phyloP scores from a whole-genome alignment of 495 filamentous ascomycete species.

The Aspergillus hancockii region DNA sequence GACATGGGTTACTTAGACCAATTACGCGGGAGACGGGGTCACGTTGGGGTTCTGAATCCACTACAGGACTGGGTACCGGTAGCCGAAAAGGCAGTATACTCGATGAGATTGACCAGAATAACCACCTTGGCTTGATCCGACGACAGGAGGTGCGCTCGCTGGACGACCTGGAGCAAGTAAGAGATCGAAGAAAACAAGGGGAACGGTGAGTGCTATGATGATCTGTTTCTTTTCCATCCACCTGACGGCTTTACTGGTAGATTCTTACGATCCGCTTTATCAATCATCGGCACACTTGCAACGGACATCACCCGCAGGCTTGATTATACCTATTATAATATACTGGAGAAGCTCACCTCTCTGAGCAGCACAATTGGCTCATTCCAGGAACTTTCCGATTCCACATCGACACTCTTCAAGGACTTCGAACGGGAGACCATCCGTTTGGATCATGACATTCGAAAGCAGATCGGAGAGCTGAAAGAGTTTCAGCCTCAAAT shows the following conservation, averaged over 20 bases:
- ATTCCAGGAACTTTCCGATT: conserved; percentile 68
- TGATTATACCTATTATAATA: conserved; percentile 84
- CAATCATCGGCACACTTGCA: conserved; percentile 40
- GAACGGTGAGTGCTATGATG: conserved; percentile 42
- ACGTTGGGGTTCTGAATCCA: conserved; percentile 38
- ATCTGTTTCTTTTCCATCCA: background rate
- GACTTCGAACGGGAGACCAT: conserved; percentile 64
- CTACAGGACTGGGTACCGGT: conserved; percentile 22
- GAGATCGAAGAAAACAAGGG: conserved; percentile 41
- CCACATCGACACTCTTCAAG: conserved; percentile 59
- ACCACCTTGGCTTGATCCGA: conserved; percentile 31
- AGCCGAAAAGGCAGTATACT: conserved; percentile 37
- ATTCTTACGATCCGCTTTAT: conserved; percentile 39
- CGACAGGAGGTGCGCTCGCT: conserved; percentile 39
- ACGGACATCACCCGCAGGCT: conserved; percentile 67
- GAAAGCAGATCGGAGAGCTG: conserved; percentile 64
- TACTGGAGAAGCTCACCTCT: conserved; percentile 73
- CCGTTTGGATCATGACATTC: conserved; percentile 61
- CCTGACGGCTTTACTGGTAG: conserved; percentile 19
- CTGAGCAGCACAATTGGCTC: conserved; percentile 67
- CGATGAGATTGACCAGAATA: conserved; percentile 32
- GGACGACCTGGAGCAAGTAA: conserved; percentile 45
- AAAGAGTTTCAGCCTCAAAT: conserved; percentile 71
- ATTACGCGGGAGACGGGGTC: conserved; percentile 36
- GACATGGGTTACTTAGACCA: conserved; percentile 34